Base-by-base conservation (phyloP, 305 asterid genomes). In the Ruellia speciosa region DNA sequence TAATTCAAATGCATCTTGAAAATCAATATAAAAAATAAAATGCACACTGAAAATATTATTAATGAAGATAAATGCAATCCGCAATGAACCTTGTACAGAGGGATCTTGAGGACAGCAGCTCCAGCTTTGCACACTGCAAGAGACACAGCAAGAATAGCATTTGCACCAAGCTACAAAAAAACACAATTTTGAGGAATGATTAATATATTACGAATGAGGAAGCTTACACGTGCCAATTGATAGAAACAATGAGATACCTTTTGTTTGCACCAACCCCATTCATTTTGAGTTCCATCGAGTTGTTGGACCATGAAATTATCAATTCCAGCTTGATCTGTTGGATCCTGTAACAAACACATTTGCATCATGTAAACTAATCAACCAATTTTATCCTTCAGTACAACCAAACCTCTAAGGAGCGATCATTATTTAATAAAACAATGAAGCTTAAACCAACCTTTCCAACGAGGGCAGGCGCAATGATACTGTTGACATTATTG, bases 241-340 rank as follows among this genome's bases (percentile, higher is more conserved):
- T 24, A 9, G 0, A 41, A 8, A 9, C 11, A 47, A 18, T 17
- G 16, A 37, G n/a, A 66, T 75, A 83, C 92, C 92, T 83, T 83
- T 64, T 81, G 79, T 62, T 83, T 83, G 82, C 92, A 83, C 92
- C 92, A 81, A 56, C 92, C 92, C 92, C 92, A 81, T 66, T 83
- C 88, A 17, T 83, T 83, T 56, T 78, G 83, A 59, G 92, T 83
- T 66, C 92, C 92, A 59, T 83, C 92, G 2, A 83, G 84, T 37
- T 80, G 72, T 48, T 78, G 92, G 57, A 83, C 92, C 87, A 83
- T 83, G 76, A 66, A 74, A 65, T 80, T 74, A 16, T 83, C 92
- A 18, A 83, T 71, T 9, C 64, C 82, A 54, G 79, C 69, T 62
- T 81, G 92, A 53, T 83, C 92, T 2, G 92, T 78, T 52, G 90